Evolutionary conservation across 371 early-diverging fungal genomes (phyloP).

Genomic region (Catenaria anguillulae): DNA sequence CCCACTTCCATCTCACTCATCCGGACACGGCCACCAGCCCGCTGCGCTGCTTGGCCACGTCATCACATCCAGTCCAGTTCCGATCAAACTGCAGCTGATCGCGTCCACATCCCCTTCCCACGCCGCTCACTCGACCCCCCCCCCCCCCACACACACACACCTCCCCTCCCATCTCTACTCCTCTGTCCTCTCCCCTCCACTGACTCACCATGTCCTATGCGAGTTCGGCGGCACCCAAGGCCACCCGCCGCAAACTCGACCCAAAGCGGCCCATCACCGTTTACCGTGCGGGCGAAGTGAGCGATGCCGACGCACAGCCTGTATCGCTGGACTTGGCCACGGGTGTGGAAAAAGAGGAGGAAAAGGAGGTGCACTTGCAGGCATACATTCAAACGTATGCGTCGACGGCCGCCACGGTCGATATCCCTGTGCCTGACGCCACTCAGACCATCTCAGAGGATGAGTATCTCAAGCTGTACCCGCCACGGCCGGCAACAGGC

Average conservation of each 20-base stretch:
- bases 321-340: constrained; percentile 66
- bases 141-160: too few relatives aligned
- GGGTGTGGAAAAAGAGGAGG: constrained; percentile 86
- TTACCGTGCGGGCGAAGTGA: constrained; percentile 59
- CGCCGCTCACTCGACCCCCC: too few relatives aligned
- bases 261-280: constrained; percentile 65
- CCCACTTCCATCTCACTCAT: too few relatives aligned
- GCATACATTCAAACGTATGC: constrained; percentile 77
- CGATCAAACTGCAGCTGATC: too few relatives aligned
- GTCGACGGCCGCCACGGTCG: constrained; percentile 33
- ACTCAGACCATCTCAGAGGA: constrained; percentile 47
- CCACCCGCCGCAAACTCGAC: constrained; percentile 80
- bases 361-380: constrained; percentile 89
- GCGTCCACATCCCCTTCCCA: too few relatives aligned
- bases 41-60: too few relatives aligned
- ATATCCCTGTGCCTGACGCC: constrained; percentile 91
- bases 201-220: too few relatives aligned
- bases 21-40: too few relatives aligned
- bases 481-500: too few relatives aligned
- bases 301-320: constrained; percentile 54
- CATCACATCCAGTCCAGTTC: too few relatives aligned
- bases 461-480: constrained; percentile 38
- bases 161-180: too few relatives aligned
- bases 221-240: background rate
- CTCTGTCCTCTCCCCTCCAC: too few relatives aligned